Evolutionary conservation across 495 filamentous ascomycete species (phyloP).

Genomic region (Xylaria scruposa): DNA sequence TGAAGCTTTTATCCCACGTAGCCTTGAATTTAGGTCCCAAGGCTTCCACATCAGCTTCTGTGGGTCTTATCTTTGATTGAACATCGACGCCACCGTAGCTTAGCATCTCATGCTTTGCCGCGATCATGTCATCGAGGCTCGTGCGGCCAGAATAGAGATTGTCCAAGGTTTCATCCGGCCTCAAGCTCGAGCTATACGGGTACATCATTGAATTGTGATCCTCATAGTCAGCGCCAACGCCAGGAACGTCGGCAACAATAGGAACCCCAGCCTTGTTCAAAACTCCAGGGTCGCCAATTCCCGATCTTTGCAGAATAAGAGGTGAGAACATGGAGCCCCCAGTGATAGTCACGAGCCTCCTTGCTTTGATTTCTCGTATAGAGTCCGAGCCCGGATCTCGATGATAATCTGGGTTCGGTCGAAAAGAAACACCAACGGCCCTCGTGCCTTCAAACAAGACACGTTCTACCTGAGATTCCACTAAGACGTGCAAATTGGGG

Average conservation of each 20-base stretch:
- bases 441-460: constrained; percentile 54
- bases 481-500: constrained; percentile 55
- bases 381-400: not conserved
- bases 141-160: constrained; percentile 1
- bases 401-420: constrained; percentile 36
- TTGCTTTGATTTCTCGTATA: constrained; percentile 41
- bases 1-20: constrained; percentile 54
- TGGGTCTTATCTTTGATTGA: constrained; percentile 47
- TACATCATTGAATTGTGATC: constrained; percentile 44
- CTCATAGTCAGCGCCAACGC: constrained; percentile 47
- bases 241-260: constrained; percentile 38
- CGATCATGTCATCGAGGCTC: constrained; percentile 27
- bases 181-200: constrained; percentile 30
- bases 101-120: constrained; percentile 32
- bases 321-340: constrained; percentile 55
- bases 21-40: constrained; percentile 51
- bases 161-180: constrained; percentile 32
- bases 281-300: constrained; percentile 49
- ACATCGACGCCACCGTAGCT: constrained; percentile 55
- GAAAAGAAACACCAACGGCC: constrained; percentile 51
- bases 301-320: constrained; percentile 61
- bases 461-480: constrained; percentile 51
- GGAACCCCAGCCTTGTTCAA: constrained; percentile 33
- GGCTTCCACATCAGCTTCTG: constrained; percentile 46
- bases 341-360: constrained; percentile 57